phyloP scores from a whole-genome alignment of 1,139 yeast species.

The Blastobotrys malaysiensis region DNA sequence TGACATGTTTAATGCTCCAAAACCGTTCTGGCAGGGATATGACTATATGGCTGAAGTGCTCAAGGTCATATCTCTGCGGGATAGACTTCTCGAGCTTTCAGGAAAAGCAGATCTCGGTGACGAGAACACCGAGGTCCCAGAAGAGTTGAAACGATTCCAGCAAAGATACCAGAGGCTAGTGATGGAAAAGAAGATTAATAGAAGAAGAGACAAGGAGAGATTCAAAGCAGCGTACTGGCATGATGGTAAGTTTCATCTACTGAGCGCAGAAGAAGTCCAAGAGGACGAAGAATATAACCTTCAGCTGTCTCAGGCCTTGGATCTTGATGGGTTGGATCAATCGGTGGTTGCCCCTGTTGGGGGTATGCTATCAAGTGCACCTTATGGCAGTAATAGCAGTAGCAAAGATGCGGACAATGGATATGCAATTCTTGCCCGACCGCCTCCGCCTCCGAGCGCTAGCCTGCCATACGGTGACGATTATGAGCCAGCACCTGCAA shows the following conservation, averaged over 20 bases:
- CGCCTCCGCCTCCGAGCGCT: slow-evolving; percentile 13
- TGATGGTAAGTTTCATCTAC: slow-evolving; percentile 14
- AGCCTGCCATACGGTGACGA: slow-evolving; percentile 12
- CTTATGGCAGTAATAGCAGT: neutral
- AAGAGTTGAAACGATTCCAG: slow-evolving; percentile 16
- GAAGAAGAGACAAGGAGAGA: slow-evolving; percentile 11
- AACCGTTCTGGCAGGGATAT: slow-evolving; percentile 1
- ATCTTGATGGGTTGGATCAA: slow-evolving; percentile 4
- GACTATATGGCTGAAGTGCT: slow-evolving; percentile 17
- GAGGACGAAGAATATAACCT: slow-evolving; percentile 6
- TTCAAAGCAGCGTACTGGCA: slow-evolving; percentile 8
- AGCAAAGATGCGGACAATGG: neutral
- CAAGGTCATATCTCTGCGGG: slow-evolving; percentile 23
- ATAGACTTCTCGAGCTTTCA: slow-evolving; percentile 20
- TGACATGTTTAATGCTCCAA: neutral
- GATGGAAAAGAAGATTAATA: slow-evolving; percentile 19
- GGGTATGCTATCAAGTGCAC: neutral
- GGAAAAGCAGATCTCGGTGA: slow-evolving; percentile 14
- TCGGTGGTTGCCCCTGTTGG: slow-evolving; percentile 1
- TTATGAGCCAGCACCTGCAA: neutral
- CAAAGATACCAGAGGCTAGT: slow-evolving; percentile 19
- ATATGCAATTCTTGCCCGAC: slow-evolving; percentile 2
- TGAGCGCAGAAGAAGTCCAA: slow-evolving; percentile 8
- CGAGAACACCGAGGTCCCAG: slow-evolving; percentile 15
- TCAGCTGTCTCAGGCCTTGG: slow-evolving; percentile 8